Percentiles rank a stretch among this genome's conserved stretches.
These are phyloP conservation scores for Rostrohypoxylon terebratum DNA, from an alignment of 495 filamentous ascomycete species.

Conservation along the genomic window DNA sequence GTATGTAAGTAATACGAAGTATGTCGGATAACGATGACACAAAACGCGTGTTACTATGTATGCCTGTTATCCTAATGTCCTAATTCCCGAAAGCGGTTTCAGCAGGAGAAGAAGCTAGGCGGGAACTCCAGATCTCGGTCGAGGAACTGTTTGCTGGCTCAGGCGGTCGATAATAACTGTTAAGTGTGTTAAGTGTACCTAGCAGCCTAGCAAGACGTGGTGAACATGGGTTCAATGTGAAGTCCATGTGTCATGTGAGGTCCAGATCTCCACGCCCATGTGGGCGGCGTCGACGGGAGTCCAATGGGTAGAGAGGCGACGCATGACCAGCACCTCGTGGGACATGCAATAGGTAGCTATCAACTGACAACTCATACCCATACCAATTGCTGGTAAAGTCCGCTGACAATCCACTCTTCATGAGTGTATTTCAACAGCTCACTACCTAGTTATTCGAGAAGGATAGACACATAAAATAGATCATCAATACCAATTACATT, in stretches of 20 bases:
- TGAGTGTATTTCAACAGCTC: slow-evolving; percentile 18
- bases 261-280: slow-evolving; percentile 1
- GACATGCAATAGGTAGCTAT: slow-evolving; percentile 22
- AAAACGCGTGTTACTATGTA: background rate
- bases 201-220: slow-evolving; percentile 1
- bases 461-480: slow-evolving; percentile 14
- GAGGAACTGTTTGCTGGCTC: background rate
- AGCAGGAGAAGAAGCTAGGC: background rate
- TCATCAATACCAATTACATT: slow-evolving; percentile 11
- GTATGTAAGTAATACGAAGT: background rate
- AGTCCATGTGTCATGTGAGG: slow-evolving; percentile 25
- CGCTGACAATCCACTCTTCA: slow-evolving; percentile 2
- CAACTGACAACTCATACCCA: slow-evolving; percentile 33
- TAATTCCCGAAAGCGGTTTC: slow-evolving; percentile 6
- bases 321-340: slow-evolving; percentile 39
- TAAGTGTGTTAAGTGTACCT: too few relatives aligned
- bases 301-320: slow-evolving; percentile 9
- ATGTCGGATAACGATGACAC: slow-evolving; percentile 3
- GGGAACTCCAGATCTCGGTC: background rate
- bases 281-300: background rate
- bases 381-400: background rate
- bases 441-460: slow-evolving; percentile 1
- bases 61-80: slow-evolving; percentile 8
- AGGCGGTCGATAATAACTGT: background rate
- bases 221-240: slow-evolving; percentile 35